Conservation (phyloP, 805 yeast species). For the Blastobotrys terrestris region DNA sequence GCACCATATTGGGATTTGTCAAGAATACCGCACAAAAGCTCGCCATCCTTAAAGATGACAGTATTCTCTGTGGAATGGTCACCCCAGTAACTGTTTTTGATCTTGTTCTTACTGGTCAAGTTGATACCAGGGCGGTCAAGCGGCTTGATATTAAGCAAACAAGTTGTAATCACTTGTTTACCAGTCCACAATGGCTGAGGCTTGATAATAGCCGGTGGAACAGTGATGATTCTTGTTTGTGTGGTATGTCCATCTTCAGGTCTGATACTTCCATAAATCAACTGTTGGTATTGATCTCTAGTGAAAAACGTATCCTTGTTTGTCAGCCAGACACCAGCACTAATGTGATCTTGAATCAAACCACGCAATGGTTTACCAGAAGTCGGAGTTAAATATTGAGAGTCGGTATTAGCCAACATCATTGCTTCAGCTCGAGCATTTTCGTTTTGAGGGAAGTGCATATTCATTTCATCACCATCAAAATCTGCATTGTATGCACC, state of each 20-base stretch:
- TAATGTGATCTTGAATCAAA: constrained; percentile 96
- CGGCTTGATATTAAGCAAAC: constrained; percentile 83
- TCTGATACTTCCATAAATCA: constrained; percentile 86
- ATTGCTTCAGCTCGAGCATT: constrained; percentile 95
- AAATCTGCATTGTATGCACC: constrained; percentile 99
- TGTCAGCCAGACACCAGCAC: constrained; percentile 98
- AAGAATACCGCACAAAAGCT: constrained; percentile 81
- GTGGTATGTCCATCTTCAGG: constrained; percentile 96
- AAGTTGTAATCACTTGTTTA: constrained; percentile 92
- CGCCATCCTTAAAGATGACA: constrained; percentile 83
- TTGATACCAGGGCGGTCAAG: constrained; percentile 86
- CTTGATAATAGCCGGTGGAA: constrained; percentile 84
- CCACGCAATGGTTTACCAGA: constrained; percentile 99
- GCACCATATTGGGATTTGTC: constrained; percentile 99
- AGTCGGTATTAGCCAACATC: constrained; percentile 92
- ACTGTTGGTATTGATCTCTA: constrained; percentile 87
- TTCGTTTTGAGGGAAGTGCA: constrained; percentile 99
- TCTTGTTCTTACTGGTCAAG: constrained; percentile 73
- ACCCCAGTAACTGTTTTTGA: constrained; percentile 95
- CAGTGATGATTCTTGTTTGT: constrained; percentile 51
- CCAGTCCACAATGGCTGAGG: constrained; percentile 97
- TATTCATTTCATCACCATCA: constrained; percentile 99
- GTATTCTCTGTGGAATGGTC: constrained; percentile 74
- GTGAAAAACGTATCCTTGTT: constrained; percentile 87
- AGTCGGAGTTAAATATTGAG: constrained; percentile 96